Evolutionary conservation across 495 filamentous ascomycete species (phyloP), one percentile per base, ranked within the genome.

Genomic region (Thermochaetoides thermophila): DNA sequence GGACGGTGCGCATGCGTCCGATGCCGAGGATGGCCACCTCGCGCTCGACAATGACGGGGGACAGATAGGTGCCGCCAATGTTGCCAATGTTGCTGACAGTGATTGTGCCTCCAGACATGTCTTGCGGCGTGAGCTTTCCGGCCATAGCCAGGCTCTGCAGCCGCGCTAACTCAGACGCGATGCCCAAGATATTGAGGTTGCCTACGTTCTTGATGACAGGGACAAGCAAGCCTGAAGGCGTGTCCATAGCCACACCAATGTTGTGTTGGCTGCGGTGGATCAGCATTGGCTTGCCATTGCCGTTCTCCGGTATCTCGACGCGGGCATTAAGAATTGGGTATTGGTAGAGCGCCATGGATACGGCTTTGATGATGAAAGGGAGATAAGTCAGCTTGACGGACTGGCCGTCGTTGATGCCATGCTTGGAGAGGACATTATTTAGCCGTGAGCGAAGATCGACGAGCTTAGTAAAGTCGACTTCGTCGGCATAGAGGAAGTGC

Each of bases 41-140:
- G 26, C 65, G 77, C 27, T 77, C 71, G 16, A 91, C 78, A 37
- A 96, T 78, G n/a, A 99, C 76, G 1, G 91, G 91, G 4, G 76
- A 72, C 16, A 96, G 74, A 44, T 91, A 92, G 1, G 80, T 87
- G 3, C 91, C 91, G 12, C 91, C 91, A 25, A 99, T 84, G 41
- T 73, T 91, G n/a, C 91, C 91, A 39, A 99, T 86, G 48, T 99
- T 99, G 38, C 83, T 92, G 17, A 99, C 73, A 0, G 91, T 95
- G 48, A 99, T 84, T 0, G 89, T 95, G 3, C 84, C 85, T 20
- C 86, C 86, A 30, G 57, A 70, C 31, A 96, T 57, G 56, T 99
- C 86, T 7, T 72, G 64, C 4, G 76, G 61, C 0, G 74, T 66
- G 5, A 99, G 67, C 50, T 82, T 85, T 3, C 83, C 84, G 7